Conservation (phyloP, 2,329 filamentous ascomycete genomes). For the Ophiocordyceps australis region DNA sequence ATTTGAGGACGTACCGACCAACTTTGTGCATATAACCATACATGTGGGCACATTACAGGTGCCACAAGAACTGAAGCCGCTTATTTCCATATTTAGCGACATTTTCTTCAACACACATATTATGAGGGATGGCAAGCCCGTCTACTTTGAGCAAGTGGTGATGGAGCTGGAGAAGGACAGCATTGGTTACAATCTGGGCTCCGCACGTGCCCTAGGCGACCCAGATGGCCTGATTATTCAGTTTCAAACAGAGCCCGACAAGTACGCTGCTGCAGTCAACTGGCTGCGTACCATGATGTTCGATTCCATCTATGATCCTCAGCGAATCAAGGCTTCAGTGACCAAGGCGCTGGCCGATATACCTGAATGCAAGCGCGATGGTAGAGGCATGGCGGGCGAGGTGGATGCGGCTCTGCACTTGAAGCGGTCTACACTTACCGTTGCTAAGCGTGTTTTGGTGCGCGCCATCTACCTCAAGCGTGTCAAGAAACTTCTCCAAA, state of each 20-base stretch:
- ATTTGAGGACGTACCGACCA: slow-evolving; percentile 85
- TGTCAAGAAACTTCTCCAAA: slow-evolving; percentile 62
- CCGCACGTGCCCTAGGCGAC: slow-evolving; percentile 52
- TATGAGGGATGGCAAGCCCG: slow-evolving; percentile 50
- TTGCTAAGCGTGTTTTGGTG: slow-evolving; percentile 67
- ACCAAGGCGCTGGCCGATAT: slow-evolving; percentile 81
- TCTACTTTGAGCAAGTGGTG: slow-evolving; percentile 86
- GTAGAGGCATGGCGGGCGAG: slow-evolving; percentile 46
- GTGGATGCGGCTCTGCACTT: slow-evolving; percentile 66
- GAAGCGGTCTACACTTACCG: slow-evolving; percentile 54
- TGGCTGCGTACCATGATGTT: slow-evolving; percentile 82
- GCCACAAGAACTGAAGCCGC: slow-evolving; percentile 65
- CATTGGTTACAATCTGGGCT: slow-evolving; percentile 60
- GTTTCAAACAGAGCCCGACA: slow-evolving; percentile 75
- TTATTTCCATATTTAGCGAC: slow-evolving; percentile 70
- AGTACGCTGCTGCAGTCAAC: slow-evolving; percentile 64
- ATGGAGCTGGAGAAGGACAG: slow-evolving; percentile 84
- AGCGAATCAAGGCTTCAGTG: slow-evolving; percentile 42
- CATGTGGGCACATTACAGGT: slow-evolving; percentile 63
- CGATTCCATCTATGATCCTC: slow-evolving; percentile 69
- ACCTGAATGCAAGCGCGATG: slow-evolving; percentile 79
- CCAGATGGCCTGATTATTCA: slow-evolving; percentile 65
- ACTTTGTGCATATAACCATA: slow-evolving; percentile 74
- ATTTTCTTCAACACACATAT: slow-evolving; percentile 94
- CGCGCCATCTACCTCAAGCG: slow-evolving; percentile 77